Conservation (phyloP, 2,329 filamentous ascomycete genomes). For the Ophiostoma sp. region DNA sequence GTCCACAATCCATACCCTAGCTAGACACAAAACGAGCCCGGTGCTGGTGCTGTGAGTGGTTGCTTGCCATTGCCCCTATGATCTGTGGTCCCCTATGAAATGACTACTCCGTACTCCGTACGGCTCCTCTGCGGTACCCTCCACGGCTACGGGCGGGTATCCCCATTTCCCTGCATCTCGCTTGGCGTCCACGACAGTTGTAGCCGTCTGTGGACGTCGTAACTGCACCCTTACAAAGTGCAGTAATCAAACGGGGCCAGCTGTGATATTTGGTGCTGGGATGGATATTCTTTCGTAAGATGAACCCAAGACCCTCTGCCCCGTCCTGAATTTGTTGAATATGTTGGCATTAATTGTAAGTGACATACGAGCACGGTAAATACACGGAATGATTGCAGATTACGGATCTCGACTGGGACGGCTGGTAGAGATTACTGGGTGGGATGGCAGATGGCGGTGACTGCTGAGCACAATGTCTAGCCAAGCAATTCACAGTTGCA, state of each 20-base stretch:
- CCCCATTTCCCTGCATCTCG: constrained; percentile 4
- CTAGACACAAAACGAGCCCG: constrained; percentile 8
- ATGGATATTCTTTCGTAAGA: constrained; percentile 7
- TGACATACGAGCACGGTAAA: not conserved
- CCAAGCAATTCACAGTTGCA: not conserved
- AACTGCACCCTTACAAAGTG: not conserved
- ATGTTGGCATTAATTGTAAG: too few species aligned
- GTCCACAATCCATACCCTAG: not conserved
- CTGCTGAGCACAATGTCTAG: not conserved
- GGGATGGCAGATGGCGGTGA: not conserved
- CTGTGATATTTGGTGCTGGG: not conserved
- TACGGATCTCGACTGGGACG: not conserved
- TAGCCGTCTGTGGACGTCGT: not conserved
- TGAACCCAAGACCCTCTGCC: not conserved
- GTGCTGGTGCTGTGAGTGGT: constrained; percentile 3
- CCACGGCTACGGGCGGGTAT: constrained; percentile 2
- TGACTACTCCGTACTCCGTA: not conserved
- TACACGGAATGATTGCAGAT: not conserved
- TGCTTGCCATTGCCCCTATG: not conserved
- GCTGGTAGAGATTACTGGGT: not conserved
- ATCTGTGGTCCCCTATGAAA: not conserved
- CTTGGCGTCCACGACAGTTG: constrained; percentile 6
- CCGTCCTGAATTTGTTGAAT: constrained; percentile 1
- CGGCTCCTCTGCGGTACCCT: not conserved
- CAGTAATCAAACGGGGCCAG: not conserved